Evolutionary conservation across 148 eudicot genomes (phyloP).

Genomic region (Chenopodium suecicum): DNA sequence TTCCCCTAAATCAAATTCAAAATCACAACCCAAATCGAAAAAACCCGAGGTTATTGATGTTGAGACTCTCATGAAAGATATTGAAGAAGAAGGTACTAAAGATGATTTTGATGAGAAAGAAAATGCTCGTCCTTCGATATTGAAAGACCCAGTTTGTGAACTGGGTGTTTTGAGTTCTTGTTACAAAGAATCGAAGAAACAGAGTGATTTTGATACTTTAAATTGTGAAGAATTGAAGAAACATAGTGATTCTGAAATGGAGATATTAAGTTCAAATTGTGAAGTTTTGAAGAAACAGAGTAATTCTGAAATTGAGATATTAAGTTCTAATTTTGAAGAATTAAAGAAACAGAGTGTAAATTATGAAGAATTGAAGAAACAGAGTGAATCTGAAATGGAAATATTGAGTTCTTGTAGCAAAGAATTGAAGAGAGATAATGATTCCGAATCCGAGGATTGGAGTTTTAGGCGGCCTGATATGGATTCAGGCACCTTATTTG

Average conservation of each 20-base stretch:
- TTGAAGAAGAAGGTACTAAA: slow-evolving; percentile 29
- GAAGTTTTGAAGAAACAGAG: neutral
- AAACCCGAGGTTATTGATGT: slow-evolving; percentile 48
- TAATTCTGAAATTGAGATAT: neutral
- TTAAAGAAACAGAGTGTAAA: neutral
- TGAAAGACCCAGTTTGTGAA: slow-evolving; percentile 15
- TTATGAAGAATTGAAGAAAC: slow-evolving; percentile 7
- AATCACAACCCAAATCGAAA: slow-evolving; percentile 15
- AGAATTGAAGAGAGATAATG: neutral
- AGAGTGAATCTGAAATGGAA: slow-evolving; percentile 17
- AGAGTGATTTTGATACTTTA: neutral
- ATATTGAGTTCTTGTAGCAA: slow-evolving; percentile 13
- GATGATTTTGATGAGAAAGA: slow-evolving; percentile 47
- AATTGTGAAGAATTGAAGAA: neutral
- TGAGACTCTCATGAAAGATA: slow-evolving; percentile 46
- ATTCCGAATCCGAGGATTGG: slow-evolving; percentile 20
- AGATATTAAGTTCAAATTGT: slow-evolving; percentile 13
- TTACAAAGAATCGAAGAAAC: slow-evolving; percentile 7
- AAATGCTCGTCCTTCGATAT: slow-evolving; percentile 38
- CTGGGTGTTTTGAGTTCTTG: neutral
- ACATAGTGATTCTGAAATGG: neutral
- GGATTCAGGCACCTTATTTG: slow-evolving; percentile 62
- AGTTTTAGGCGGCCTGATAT: slow-evolving; percentile 62
- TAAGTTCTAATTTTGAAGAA: slow-evolving; percentile 1
- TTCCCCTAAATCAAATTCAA: slow-evolving; percentile 14